Evolutionary conservation across 169 alveolate genomes (phyloP).

Genomic region (Cryptosporidium ryanae): DNA sequence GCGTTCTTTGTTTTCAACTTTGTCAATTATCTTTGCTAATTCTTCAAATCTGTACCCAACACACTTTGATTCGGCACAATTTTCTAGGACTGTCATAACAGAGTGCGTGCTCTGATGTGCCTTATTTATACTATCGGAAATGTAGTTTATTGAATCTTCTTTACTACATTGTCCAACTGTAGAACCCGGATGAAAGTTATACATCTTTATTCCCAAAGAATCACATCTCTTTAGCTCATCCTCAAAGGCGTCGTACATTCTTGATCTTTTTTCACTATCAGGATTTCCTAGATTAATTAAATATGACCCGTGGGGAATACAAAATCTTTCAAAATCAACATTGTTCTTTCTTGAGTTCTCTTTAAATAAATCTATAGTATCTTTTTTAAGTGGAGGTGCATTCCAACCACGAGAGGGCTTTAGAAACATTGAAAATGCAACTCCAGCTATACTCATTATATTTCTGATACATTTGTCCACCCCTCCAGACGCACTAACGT

Average conservation of each 20-base stretch:
- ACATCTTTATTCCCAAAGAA: slow-evolving; percentile 84
- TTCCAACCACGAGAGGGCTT: slow-evolving; percentile 90
- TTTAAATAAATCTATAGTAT: slow-evolving; percentile 80
- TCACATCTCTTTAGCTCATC: slow-evolving; percentile 90
- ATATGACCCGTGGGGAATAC: slow-evolving; percentile 91
- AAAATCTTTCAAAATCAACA: slow-evolving; percentile 78
- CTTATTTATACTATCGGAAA: slow-evolving; percentile 79
- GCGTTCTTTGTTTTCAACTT: slow-evolving; percentile 84
- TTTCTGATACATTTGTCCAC: slow-evolving; percentile 85
- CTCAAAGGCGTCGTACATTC: slow-evolving; percentile 84
- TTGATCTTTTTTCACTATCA: slow-evolving; percentile 86
- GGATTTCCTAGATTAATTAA: slow-evolving; percentile 90
- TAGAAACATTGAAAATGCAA: slow-evolving; percentile 88
- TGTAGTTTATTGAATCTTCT: slow-evolving; percentile 50
- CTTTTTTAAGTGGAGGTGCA: slow-evolving; percentile 83
- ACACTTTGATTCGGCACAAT: slow-evolving; percentile 90
- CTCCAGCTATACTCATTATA: slow-evolving; percentile 85
- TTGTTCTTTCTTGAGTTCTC: slow-evolving; percentile 77
- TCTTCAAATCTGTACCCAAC: slow-evolving; percentile 90
- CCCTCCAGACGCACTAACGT: slow-evolving; percentile 91
- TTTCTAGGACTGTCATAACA: slow-evolving; percentile 88
- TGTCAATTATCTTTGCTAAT: slow-evolving; percentile 83
- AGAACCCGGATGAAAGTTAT: slow-evolving; percentile 91
- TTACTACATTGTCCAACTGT: slow-evolving; percentile 69
- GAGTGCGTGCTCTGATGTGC: slow-evolving; percentile 83